Evolutionary conservation across 2,329 filamentous ascomycete genomes (phyloP), one percentile per base, ranked within the genome.

Genomic region (Colletotrichum aenigma): DNA sequence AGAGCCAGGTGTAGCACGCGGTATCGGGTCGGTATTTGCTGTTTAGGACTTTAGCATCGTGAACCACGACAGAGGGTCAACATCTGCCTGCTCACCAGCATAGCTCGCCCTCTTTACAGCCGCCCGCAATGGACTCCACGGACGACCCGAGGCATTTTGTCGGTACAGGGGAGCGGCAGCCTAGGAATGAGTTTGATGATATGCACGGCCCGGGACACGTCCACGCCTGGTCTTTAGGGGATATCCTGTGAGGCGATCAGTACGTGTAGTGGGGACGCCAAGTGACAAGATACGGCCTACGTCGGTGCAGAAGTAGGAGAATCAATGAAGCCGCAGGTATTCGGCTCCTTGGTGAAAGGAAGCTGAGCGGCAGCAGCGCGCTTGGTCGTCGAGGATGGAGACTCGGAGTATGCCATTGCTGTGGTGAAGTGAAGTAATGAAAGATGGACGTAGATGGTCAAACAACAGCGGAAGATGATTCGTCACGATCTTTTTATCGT

Each of bases 301-400:
- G 43, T 58, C 6, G 68, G 43, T 1, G 32, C 52, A 0, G 58
- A 60, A 12, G 64, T 36, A 4, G 70, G 32, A 7, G 48, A 58
- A 5, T 32, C 38, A 1, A 38, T 28, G 43, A 34, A 76, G 26
- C 74, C 74, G 12, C 74, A 76, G 28, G 64, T 74, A 4, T 73
- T 26, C 7, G 60, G 15, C 6, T 60, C 60, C 6, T 18, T 48
- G 10, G 28, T 28, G 36, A 38, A 15, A n/a, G 38, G 28, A 13
- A 52, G 43, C 10, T 52, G n/a, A 2, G 0, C 43, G 10, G n/a
- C 43, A 21, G 43, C 43, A 52, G 10, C 43, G 43, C n/a, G 0
- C 0, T 52, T 52, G n/a, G n/a, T 21, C 43, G n/a, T 52, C 43
- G 43, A 52, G 12, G n/a, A 21, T 13, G 0, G 43, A 13, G n/a